These are phyloP conservation scores for Monilinia aucupariae DNA, from an alignment of 2,329 filamentous ascomycete species.

Conservation along the genomic window DNA sequence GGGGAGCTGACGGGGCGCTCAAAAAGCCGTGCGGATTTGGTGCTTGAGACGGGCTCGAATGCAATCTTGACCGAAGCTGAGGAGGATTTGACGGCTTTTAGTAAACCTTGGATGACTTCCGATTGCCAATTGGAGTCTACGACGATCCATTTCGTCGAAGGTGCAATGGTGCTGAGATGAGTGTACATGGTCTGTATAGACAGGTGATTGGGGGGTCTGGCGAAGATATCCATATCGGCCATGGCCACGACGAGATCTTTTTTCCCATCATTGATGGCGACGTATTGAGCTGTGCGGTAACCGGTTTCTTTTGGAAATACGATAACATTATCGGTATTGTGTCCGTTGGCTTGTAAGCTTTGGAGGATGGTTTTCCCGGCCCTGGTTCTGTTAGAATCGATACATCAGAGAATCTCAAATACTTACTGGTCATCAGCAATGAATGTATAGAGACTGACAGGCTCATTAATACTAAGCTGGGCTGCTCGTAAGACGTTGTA, in stretches of 20 bases:
- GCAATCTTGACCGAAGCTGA: constrained; percentile 53
- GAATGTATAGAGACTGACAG: constrained; percentile 65
- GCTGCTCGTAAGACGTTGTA: constrained; percentile 86
- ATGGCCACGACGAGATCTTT: constrained; percentile 87
- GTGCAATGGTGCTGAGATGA: background rate
- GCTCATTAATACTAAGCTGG: constrained; percentile 62
- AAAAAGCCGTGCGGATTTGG: constrained; percentile 69
- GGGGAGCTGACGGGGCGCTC: constrained; percentile 37
- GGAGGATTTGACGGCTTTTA: constrained; percentile 40
- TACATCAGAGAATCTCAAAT: background rate
- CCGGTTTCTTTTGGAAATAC: constrained; percentile 6
- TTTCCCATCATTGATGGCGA: constrained; percentile 77
- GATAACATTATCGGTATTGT: constrained; percentile 57
- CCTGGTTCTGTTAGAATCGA: constrained; percentile 36
- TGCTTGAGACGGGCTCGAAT: constrained; percentile 84
- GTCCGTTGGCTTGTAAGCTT: constrained; percentile 57
- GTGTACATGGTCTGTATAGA: constrained; percentile 24
- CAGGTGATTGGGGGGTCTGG: constrained; percentile 43
- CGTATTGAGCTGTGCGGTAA: constrained; percentile 78
- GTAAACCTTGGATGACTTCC: constrained; percentile 60
- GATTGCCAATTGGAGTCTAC: constrained; percentile 83
- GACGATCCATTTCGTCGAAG: constrained; percentile 60
- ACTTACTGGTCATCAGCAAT: constrained; percentile 70
- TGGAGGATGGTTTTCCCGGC: constrained; percentile 69
- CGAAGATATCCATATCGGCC: constrained; percentile 73